phyloP scores from a whole-genome alignment of 495 filamentous ascomycete genomes.

The Platismatia glauca region DNA sequence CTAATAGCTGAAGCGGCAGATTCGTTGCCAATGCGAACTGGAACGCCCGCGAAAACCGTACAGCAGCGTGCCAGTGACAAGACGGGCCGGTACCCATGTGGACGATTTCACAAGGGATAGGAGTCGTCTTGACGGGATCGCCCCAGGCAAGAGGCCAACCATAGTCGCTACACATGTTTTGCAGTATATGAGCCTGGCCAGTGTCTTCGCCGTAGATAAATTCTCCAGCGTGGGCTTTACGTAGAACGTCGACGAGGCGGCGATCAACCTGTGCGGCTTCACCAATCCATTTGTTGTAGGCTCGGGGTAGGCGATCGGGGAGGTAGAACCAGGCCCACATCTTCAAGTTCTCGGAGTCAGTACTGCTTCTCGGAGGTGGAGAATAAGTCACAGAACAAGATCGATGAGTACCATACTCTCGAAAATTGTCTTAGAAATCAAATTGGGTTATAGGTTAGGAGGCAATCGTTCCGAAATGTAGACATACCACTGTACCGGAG shows the following conservation, averaged over 20 bases:
- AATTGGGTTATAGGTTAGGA: not conserved
- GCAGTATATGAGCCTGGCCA: conserved; percentile 60
- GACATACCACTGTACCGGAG: conserved; percentile 50
- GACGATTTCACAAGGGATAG: conserved; percentile 81
- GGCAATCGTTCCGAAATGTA: not conserved
- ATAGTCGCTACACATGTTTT: conserved; percentile 68
- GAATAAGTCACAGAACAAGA: not conserved
- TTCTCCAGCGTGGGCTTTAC: conserved; percentile 50
- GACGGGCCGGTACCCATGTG: conserved; percentile 70
- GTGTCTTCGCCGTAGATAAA: conserved; percentile 74
- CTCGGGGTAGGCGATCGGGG: conserved; percentile 56
- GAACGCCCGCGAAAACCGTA: conserved; percentile 63
- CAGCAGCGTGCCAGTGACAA: conserved; percentile 71
- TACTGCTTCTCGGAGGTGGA: not conserved
- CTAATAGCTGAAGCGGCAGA: conserved; percentile 62
- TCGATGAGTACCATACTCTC: not conserved
- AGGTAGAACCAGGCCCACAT: conserved; percentile 90
- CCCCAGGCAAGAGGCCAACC: conserved; percentile 62
- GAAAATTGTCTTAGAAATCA: not conserved
- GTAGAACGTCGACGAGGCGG: conserved; percentile 67
- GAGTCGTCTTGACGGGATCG: conserved; percentile 62
- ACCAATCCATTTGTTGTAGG: conserved; percentile 82
- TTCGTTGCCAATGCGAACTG: conserved; percentile 71
- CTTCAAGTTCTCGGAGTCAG: not conserved
- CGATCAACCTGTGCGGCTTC: conserved; percentile 69